These are phyloP conservation scores for Linum trigynum DNA, from an alignment of 345 rosid genomes.

Conservation along the genomic window DNA sequence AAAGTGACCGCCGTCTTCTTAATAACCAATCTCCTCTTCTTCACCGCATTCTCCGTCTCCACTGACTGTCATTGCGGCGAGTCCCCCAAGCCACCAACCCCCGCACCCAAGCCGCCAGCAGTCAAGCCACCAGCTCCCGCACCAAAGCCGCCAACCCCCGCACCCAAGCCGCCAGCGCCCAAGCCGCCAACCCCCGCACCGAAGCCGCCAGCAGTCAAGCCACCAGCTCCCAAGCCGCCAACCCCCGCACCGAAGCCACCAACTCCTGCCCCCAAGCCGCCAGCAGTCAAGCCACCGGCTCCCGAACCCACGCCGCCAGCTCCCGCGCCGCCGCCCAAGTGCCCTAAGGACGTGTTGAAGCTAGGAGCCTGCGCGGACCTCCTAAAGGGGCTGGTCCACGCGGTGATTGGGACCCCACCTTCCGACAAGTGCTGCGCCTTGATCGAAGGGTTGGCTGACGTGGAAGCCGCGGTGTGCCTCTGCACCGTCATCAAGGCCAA, in stretches of 20 bases:
- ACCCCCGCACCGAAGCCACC: constrained; percentile 18
- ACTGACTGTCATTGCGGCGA: no score
- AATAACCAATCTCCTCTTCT: constrained; percentile 26
- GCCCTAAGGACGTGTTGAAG: constrained; percentile 41
- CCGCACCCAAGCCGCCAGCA: constrained; percentile 15
- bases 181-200: constrained; percentile 27
- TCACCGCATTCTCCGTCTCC: constrained; percentile 17
- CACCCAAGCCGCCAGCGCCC: constrained; percentile 1
- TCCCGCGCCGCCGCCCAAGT: constrained; percentile 6
- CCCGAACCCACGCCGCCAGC: constrained; percentile 11
- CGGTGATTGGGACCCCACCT: constrained; percentile 27
- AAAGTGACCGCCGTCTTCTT: constrained; percentile 17
- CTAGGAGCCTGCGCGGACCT: constrained; percentile 42
- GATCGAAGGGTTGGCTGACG: constrained; percentile 32
- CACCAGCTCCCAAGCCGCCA: constrained; percentile 11
- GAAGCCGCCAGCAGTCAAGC: background rate
- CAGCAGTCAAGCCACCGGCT: background rate
- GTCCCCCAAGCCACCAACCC: constrained; percentile 15
- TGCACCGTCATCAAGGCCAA: constrained; percentile 55
- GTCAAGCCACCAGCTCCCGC: background rate
- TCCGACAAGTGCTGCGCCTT: constrained; percentile 42
- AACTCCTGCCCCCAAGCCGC: background rate
- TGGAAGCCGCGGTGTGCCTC: constrained; percentile 50
- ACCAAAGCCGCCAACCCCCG: constrained; percentile 23
- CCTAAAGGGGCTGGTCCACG: constrained; percentile 28